Conservation (phyloP, 768 basidiomycete species). For the Boletus insuetus region DNA sequence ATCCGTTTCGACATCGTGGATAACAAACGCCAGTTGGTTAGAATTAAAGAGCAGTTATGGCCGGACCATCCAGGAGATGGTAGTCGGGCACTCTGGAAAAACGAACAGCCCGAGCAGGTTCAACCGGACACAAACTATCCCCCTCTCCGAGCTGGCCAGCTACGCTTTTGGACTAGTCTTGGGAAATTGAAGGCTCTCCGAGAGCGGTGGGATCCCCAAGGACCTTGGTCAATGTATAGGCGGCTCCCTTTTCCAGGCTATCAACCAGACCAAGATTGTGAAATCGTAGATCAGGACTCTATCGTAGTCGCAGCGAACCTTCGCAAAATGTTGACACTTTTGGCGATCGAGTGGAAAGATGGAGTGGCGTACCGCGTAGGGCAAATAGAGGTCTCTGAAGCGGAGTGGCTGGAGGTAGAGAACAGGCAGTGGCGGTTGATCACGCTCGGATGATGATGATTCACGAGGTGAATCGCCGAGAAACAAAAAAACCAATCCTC, state of each 20-base stretch:
- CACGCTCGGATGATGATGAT: too few species aligned
- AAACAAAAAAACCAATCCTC: too few species aligned
- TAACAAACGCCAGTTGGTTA: neutral
- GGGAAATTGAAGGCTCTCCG: neutral
- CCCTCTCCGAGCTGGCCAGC: neutral
- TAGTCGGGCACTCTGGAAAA: neutral
- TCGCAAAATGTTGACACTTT: neutral
- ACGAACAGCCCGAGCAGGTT: neutral
- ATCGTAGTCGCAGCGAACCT: constrained; percentile 5
- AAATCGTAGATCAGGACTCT: neutral
- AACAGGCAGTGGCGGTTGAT: too few species aligned
- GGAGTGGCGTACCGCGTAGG: too few species aligned
- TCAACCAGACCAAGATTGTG: too few species aligned
- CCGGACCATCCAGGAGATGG: neutral
- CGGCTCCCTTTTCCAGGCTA: neutral
- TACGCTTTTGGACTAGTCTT: constrained; percentile 16
- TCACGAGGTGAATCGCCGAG: too few species aligned
- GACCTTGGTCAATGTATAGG: too few species aligned
- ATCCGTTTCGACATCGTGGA: constrained; percentile 10
- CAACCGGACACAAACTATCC: neutral
- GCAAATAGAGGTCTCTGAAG: too few species aligned
- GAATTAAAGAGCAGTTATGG: too few species aligned
- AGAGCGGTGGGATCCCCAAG: too few species aligned
- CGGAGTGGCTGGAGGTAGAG: too few species aligned
- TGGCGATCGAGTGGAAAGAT: too few species aligned